A percentile compares a stretch with the other conserved stretches of the same genome.
Conservation (phyloP, 805 yeast species). For the Candida sithepensis region DNA sequence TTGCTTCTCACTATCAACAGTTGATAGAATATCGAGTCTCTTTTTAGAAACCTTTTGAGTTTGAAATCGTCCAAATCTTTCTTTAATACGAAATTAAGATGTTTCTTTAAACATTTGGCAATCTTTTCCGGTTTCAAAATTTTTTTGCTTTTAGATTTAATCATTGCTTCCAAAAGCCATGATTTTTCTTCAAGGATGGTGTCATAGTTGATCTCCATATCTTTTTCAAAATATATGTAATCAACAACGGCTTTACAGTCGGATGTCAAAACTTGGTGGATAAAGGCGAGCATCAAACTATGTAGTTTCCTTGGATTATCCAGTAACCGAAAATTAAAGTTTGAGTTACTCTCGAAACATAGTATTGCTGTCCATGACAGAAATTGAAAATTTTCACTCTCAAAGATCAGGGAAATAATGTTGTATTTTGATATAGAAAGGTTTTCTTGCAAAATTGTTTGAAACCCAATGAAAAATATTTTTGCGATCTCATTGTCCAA, state of each 20-base stretch:
- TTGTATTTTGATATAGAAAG: neutral
- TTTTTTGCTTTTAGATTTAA: neutral
- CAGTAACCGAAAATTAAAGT: neutral
- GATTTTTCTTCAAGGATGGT: neutral
- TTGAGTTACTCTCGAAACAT: neutral
- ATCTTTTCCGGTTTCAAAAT: neutral
- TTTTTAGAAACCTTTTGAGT: constrained; percentile 4
- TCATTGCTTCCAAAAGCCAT: neutral
- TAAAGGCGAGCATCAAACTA: neutral
- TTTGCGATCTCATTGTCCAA: neutral
- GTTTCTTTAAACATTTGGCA: neutral
- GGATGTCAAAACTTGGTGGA: neutral
- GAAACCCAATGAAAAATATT: neutral
- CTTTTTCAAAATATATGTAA: neutral
- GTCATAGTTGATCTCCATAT: neutral
- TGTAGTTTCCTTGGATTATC: neutral
- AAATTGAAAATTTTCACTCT: neutral
- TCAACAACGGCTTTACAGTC: neutral
- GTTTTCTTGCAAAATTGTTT: neutral
- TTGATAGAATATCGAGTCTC: constrained; percentile 12
- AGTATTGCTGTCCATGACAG: neutral
- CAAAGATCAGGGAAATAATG: neutral
- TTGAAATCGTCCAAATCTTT: neutral
- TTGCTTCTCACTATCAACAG: constrained; percentile 20
- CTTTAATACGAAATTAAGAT: neutral